Evolutionary conservation across 192 early-diverging fungal species (phyloP).

Genomic region (Umbelopsis isabellina): DNA sequence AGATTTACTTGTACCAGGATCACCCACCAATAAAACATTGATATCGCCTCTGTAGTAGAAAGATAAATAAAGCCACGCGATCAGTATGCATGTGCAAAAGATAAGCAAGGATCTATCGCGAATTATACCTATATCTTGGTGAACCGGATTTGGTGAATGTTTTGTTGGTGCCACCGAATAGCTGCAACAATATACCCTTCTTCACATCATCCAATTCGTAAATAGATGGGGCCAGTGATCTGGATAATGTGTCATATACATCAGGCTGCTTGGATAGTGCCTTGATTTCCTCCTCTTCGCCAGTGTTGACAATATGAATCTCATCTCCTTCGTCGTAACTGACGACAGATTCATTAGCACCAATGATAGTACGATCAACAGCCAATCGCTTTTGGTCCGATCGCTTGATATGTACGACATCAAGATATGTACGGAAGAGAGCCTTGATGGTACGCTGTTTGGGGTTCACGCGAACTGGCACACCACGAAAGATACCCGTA

Average conservation of each 20-base stretch:
- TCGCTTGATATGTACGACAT: conserved; percentile 91
- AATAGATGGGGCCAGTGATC: conserved; percentile 92
- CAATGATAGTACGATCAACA: conserved; percentile 42
- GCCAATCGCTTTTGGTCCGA: conserved; percentile 75
- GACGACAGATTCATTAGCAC: conserved; percentile 34
- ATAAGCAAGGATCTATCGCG: not conserved
- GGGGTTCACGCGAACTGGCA: conserved; percentile 91
- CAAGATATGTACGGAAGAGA: conserved; percentile 93
- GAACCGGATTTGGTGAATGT: conserved; percentile 68
- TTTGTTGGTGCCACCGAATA: conserved; percentile 96
- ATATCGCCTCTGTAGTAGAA: conserved; percentile 80
- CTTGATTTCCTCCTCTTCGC: conserved; percentile 65
- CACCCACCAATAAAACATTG: conserved; percentile 93
- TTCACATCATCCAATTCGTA: conserved; percentile 98
- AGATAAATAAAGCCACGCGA: conserved; percentile 10
- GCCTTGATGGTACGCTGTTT: conserved; percentile 85
- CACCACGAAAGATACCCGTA: conserved; percentile 92
- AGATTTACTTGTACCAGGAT: conserved; percentile 96
- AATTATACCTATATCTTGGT: conserved; percentile 48
- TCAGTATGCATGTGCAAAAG: not conserved
- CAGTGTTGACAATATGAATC: conserved; percentile 43
- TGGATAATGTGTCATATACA: conserved; percentile 81
- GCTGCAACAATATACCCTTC: conserved; percentile 91
- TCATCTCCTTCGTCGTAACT: conserved; percentile 54
- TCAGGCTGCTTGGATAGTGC: conserved; percentile 66